Conservation (phyloP, 768 basidiomycete species). For the Leccinum boreale region DNA sequence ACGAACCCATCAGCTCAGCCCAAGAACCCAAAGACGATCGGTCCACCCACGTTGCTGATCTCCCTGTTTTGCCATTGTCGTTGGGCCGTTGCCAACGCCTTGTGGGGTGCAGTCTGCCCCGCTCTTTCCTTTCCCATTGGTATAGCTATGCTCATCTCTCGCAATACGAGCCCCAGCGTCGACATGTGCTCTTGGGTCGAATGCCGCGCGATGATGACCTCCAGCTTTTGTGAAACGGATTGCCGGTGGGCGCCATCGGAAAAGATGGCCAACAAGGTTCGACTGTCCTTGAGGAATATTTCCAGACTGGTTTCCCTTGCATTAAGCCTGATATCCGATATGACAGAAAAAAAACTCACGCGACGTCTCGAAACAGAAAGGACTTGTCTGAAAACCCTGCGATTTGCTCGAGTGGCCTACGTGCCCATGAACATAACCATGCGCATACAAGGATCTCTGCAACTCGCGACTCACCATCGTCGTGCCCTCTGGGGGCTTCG, state of each 20-base stretch:
- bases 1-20: not conserved
- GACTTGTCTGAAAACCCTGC: constrained; percentile 75
- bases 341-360: constrained; percentile 47
- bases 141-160: constrained; percentile 30
- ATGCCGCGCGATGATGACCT: constrained; percentile 42
- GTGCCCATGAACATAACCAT: not conserved
- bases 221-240: constrained; percentile 53
- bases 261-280: constrained; percentile 83
- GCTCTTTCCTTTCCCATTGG: constrained; percentile 20
- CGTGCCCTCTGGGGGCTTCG: constrained; percentile 78
- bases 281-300: constrained; percentile 90
- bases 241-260: constrained; percentile 62
- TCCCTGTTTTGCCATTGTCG: constrained; percentile 86
- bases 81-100: constrained; percentile 66
- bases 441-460: not conserved
- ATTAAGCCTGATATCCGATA: not conserved
- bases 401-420: constrained; percentile 78
- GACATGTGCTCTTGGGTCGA: constrained; percentile 37
- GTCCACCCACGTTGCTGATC: constrained; percentile 75
- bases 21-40: not conserved
- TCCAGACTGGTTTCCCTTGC: constrained; percentile 56
- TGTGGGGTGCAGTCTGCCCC: constrained; percentile 14
- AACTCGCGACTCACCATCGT: constrained; percentile 57
- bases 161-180: constrained; percentile 47
- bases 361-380: constrained; percentile 90